Conservation (phyloP, 2,329 filamentous ascomycete species). For the Emmonsiellopsis sp. region DNA sequence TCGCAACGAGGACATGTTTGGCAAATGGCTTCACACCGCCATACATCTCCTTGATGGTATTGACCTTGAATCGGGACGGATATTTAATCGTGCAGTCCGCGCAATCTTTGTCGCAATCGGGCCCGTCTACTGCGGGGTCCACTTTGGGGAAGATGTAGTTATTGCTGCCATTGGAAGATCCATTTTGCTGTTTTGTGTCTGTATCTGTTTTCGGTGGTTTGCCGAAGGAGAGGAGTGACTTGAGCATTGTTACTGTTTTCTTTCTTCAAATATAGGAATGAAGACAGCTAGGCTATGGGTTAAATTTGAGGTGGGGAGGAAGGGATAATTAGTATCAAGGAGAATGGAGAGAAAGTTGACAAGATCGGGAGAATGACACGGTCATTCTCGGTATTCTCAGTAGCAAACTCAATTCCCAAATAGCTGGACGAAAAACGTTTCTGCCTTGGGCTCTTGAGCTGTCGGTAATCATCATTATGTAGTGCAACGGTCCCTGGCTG, state of each 20-base stretch:
- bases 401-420: neutral
- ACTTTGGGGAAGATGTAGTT: slow-evolving; percentile 62
- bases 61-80: slow-evolving; percentile 62
- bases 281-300: neutral
- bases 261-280: neutral
- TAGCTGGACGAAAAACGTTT: neutral
- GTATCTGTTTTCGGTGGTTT: neutral
- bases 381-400: neutral
- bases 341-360: neutral
- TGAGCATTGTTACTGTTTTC: neutral
- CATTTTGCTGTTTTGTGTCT: neutral
- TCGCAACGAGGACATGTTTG: slow-evolving; percentile 83
- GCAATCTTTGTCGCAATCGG: slow-evolving; percentile 84
- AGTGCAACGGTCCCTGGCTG: no score
- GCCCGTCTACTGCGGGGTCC: slow-evolving; percentile 65
- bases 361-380: neutral
- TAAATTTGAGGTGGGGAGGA: neutral
- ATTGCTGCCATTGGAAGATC: neutral
- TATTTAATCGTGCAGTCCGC: slow-evolving; percentile 67
- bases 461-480: neutral
- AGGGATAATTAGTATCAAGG: no score
- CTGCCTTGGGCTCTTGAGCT: neutral
- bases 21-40: slow-evolving; percentile 78
- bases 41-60: slow-evolving; percentile 69
- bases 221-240: neutral